Conservation (phyloP, 1,284 basidiomycete species). For the Marasmius oreades region DNA sequence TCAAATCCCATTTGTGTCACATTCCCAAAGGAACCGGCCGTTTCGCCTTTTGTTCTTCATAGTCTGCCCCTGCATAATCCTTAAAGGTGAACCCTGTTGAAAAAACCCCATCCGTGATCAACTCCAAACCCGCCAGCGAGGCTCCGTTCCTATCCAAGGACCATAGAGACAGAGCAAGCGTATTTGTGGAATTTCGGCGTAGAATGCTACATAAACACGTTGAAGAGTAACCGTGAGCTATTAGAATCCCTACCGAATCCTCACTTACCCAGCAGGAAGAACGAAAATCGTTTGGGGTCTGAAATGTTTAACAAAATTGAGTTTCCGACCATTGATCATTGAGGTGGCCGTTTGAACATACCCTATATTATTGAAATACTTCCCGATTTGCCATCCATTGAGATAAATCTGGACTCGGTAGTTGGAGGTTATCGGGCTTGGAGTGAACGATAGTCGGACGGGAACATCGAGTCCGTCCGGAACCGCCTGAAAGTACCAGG, state of each 20-base stretch:
- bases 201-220: conserved; percentile 39
- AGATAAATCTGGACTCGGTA: conserved; percentile 49
- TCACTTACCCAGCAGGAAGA: conserved; percentile 27
- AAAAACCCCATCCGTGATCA: no score
- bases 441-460: conserved; percentile 40
- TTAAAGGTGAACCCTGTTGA: no score
- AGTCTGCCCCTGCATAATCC: no score
- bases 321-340: background rate
- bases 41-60: no score
- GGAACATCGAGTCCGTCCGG: conserved; percentile 40
- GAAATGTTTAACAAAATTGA: background rate
- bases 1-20: no score
- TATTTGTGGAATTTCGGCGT: conserved; percentile 36
- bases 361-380: conserved; percentile 46
- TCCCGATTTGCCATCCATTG: conserved; percentile 52
- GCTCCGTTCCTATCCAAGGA: conserved; percentile 40
- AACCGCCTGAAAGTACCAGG: conserved; percentile 14
- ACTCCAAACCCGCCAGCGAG: conserved; percentile 32
- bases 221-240: background rate
- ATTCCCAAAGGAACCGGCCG: no score
- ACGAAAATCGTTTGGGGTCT: conserved; percentile 47
- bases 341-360: conserved; percentile 27
- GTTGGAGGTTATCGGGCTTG: conserved; percentile 39
- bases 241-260: conserved; percentile 30
- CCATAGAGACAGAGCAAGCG: conserved; percentile 45